Evolutionary conservation across 768 basidiomycete species (phyloP), one percentile per base, ranked within the genome.

Genomic region (Lenzites betulinus): DNA sequence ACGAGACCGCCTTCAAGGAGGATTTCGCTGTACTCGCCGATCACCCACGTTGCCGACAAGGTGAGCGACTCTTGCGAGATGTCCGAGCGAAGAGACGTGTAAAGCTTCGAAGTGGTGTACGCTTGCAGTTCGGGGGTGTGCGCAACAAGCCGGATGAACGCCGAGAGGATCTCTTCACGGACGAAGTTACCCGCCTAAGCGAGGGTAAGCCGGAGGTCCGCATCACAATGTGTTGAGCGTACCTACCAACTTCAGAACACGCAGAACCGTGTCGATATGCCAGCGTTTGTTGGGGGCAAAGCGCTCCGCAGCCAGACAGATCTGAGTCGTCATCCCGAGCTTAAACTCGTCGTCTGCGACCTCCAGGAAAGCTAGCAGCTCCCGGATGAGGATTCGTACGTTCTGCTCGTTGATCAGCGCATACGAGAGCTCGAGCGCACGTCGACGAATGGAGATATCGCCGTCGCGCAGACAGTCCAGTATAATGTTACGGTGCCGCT

Each of bases 281-380:
- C 96, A 99, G 64, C 97, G 83, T 75, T 95, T 95, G 74, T 96
- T 98, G 0, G 97, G 97, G 0, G 96, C 96, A 70, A 93, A 98
- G 46, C 95, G 81, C 74, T 99, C 97, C 0, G 97, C 97, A 2
- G 95, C 96, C 25, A 98, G 78, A 54, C 89, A 93, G 49, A 99
- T 95, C 74, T 99, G 96, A 0, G 96, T 98, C 0, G 97, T 99
- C 87, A 99, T 90, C 1, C 93, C 91, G 15, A 93, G 84, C 77
- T 99, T 99, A 80, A 99, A 99, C 72, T 99, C 97, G 63, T 98
- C 95, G 70, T 98, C 97, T 30, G 97, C 96, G 20, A 98, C 93
- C 68, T 98, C 96, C 16, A 99, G 83, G 85, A 98, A 99, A 1
- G 93, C 92, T 46, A 98, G 81, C 26, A 99, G 79, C 69, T 99